Evolutionary conservation across 2,329 filamentous ascomycete species (phyloP).

Genomic region (Colletotrichum graminicola): DNA sequence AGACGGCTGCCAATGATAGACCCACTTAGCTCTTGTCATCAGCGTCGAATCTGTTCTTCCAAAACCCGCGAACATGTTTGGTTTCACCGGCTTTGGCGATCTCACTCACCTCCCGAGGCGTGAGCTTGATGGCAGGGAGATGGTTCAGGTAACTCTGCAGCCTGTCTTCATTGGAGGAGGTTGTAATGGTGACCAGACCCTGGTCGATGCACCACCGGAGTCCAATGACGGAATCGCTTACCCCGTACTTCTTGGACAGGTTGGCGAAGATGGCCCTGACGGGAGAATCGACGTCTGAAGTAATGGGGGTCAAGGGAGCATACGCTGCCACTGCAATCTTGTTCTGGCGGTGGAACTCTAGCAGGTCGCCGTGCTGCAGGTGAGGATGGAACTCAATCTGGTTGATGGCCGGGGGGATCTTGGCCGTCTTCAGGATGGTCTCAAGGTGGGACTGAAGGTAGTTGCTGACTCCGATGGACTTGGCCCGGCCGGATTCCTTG

Average conservation of each 20-base stretch:
- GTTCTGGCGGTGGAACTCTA: conserved; percentile 69
- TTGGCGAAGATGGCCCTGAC: conserved; percentile 63
- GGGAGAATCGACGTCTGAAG: conserved; percentile 64
- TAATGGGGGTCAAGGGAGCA: conserved; percentile 65
- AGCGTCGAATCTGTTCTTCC: conserved; percentile 63
- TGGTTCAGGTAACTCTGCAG: conserved; percentile 67
- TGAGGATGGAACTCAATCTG: conserved; percentile 88
- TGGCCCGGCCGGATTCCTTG: conserved; percentile 73
- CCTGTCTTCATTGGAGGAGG: conserved; percentile 69
- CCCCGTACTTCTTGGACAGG: conserved; percentile 70
- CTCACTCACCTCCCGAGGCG: conserved; percentile 67
- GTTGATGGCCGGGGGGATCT: conserved; percentile 76
- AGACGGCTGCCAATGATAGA: neutral
- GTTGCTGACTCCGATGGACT: conserved; percentile 84
- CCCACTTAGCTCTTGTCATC: conserved; percentile 61
- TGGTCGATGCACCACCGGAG: conserved; percentile 72
- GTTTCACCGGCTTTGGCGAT: conserved; percentile 67
- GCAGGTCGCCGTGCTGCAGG: conserved; percentile 72
- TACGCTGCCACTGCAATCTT: conserved; percentile 70
- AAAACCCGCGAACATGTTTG: conserved; percentile 74
- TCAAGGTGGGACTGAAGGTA: conserved; percentile 71
- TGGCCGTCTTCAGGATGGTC: conserved; percentile 68
- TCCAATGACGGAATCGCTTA: conserved; percentile 67
- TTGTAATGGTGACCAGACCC: conserved; percentile 70
- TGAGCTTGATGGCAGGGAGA: conserved; percentile 68